A percentile compares a stretch with the other conserved stretches of the same genome.
Conservation (phyloP, 345 rosid species). For the Dovyalis caffra region DNA sequence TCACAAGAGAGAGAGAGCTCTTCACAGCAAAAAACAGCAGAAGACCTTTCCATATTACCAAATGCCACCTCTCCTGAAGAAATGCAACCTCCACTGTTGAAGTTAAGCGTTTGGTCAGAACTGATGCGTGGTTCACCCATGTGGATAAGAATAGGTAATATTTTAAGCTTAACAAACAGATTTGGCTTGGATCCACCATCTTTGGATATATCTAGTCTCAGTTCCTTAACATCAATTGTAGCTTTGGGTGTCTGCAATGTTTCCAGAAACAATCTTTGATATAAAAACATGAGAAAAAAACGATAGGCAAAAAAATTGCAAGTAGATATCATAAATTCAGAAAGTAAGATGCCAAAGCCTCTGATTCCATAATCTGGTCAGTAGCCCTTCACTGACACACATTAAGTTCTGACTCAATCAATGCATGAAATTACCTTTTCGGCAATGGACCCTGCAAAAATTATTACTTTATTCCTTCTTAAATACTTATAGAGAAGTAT, state of each 20-base stretch:
- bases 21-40: slow-evolving; percentile 75
- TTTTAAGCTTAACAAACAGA: slow-evolving; percentile 62
- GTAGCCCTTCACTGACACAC: too few relatives aligned
- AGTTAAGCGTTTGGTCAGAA: slow-evolving; percentile 53
- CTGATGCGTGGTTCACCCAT: slow-evolving; percentile 57
- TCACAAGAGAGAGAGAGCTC: slow-evolving; percentile 76
- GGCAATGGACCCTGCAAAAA: too few relatives aligned
- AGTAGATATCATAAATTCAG: background rate
- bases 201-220: slow-evolving; percentile 69
- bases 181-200: slow-evolving; percentile 73
- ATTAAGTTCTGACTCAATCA: too few relatives aligned
- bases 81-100: slow-evolving; percentile 37
- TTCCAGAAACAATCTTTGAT: slow-evolving; percentile 13
- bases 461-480: too few relatives aligned
- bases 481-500: too few relatives aligned
- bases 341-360: background rate
- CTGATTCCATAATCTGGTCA: too few relatives aligned
- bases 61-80: slow-evolving; percentile 46
- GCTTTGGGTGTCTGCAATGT: slow-evolving; percentile 69
- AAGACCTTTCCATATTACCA: slow-evolving; percentile 50
- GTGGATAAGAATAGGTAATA: slow-evolving; percentile 64
- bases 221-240: slow-evolving; percentile 66
- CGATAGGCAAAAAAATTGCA: background rate
- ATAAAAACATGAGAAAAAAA: background rate
- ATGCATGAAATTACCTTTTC: too few relatives aligned